These are phyloP conservation scores for Psilocybe azurescens DNA, from an alignment of 768 basidiomycete genomes.

Conservation along the genomic window DNA sequence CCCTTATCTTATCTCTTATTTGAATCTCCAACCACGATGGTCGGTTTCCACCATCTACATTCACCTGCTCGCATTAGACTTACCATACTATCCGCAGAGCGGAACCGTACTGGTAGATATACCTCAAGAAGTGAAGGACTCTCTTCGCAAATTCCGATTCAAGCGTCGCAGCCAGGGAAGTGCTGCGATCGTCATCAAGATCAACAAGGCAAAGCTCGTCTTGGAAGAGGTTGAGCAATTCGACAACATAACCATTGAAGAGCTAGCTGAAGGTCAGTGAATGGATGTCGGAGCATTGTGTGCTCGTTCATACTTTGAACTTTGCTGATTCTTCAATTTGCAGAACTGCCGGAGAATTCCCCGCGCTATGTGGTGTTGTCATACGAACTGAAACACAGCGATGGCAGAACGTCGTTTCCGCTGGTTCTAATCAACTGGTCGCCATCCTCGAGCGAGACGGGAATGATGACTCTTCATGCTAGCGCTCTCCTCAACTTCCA, in stretches of 20 bases:
- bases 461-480: slow-evolving; percentile 81
- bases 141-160: slow-evolving; percentile 81
- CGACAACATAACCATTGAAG: slow-evolving; percentile 76
- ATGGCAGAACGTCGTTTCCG: slow-evolving; percentile 86
- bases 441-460: slow-evolving; percentile 77
- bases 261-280: slow-evolving; percentile 80
- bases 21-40: slow-evolving; percentile 34
- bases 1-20: slow-evolving; percentile 35
- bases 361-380: slow-evolving; percentile 88
- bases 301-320: slow-evolving; percentile 7
- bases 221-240: slow-evolving; percentile 88
- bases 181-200: slow-evolving; percentile 88
- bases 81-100: slow-evolving; percentile 43
- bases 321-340: background rate
- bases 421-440: slow-evolving; percentile 90
- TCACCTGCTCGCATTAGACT: slow-evolving; percentile 9
- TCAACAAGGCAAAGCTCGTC: slow-evolving; percentile 79
- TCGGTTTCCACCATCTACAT: slow-evolving; percentile 27
- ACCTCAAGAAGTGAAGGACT: slow-evolving; percentile 75
- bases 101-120: slow-evolving; percentile 75
- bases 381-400: slow-evolving; percentile 78
- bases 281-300: too few species aligned
- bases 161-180: slow-evolving; percentile 74
- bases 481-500: slow-evolving; percentile 85
- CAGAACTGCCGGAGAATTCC: slow-evolving; percentile 87